Percentiles rank a stretch among this genome's conserved stretches.
Evolutionary conservation across 192 early-diverging fungal genomes (phyloP).

Genomic region (Geranomyces variabilis): DNA sequence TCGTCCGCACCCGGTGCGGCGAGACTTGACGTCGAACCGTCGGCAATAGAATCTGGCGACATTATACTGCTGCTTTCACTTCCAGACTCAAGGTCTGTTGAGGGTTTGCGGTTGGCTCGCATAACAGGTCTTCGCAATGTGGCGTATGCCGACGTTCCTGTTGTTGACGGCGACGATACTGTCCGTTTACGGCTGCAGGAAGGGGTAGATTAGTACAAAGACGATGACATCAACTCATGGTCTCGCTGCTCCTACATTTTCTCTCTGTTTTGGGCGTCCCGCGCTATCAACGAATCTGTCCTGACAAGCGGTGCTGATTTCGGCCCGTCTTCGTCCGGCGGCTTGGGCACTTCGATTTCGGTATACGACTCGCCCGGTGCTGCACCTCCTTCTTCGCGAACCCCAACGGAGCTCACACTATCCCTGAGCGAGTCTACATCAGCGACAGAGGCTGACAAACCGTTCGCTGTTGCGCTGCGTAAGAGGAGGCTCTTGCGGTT

Average conservation of each 20-base stretch:
- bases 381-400: too few relatives aligned
- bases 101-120: conserved; percentile 36
- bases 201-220: neutral
- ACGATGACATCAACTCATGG: too few relatives aligned
- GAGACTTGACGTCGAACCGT: neutral
- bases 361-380: too few relatives aligned
- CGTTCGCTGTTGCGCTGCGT: too few relatives aligned
- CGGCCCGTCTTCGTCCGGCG: neutral
- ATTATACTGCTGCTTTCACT: conserved; percentile 4
- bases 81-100: conserved; percentile 32
- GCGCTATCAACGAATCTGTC: conserved; percentile 12
- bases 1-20: conserved; percentile 16
- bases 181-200: conserved; percentile 39
- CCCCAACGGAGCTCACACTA: too few relatives aligned
- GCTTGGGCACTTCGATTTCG: too few relatives aligned
- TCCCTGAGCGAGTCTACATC: too few relatives aligned
- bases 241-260: conserved; percentile 22
- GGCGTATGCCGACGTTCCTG: conserved; percentile 10
- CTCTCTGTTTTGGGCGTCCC: conserved; percentile 16
- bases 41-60: too few relatives aligned
- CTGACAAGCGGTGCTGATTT: neutral
- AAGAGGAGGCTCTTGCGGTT: neutral
- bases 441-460: too few relatives aligned
- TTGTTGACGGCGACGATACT: conserved; percentile 34
- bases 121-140: conserved; percentile 29